Evolutionary conservation across 208 protist species (phyloP).

Genomic region (Trypanosoma rangeli): DNA sequence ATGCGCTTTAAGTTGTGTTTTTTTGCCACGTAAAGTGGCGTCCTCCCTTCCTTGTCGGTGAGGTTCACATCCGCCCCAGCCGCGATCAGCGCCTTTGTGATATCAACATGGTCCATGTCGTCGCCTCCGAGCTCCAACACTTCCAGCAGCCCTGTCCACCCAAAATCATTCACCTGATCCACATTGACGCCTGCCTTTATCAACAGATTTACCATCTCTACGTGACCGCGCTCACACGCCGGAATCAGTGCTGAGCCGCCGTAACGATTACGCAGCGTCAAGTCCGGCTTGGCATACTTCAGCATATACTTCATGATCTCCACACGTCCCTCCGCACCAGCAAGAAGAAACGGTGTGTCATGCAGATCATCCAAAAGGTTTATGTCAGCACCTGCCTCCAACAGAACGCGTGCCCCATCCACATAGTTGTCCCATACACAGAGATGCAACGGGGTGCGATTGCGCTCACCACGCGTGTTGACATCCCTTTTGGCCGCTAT

Average conservation of each 20-base stretch:
- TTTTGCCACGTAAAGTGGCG: conserved; percentile 48
- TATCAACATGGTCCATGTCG: conserved; percentile 55
- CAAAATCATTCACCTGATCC: conserved; percentile 47
- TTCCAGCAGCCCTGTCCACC: conserved; percentile 45
- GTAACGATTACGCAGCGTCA: conserved; percentile 37
- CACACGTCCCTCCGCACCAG: conserved; percentile 40
- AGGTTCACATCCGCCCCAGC: conserved; percentile 47
- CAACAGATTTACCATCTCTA: conserved; percentile 46
- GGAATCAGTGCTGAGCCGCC: conserved; percentile 43
- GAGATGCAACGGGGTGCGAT: conserved; percentile 50
- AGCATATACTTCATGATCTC: conserved; percentile 55
- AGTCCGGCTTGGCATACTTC: conserved; percentile 43
- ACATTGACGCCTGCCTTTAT: conserved; percentile 34
- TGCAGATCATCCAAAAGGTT: conserved; percentile 56
- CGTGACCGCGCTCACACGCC: conserved; percentile 53
- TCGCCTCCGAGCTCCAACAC: conserved; percentile 54
- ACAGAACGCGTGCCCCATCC: conserved; percentile 31
- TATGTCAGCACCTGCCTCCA: conserved; percentile 43
- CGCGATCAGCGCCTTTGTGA: conserved; percentile 52
- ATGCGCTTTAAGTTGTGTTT: conserved; percentile 48
- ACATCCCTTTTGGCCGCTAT: conserved; percentile 37
- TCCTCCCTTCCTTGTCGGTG: conserved; percentile 37
- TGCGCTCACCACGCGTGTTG: conserved; percentile 36
- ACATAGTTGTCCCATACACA: conserved; percentile 53
- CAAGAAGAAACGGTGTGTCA: conserved; percentile 54